Conservation (phyloP, 2,329 filamentous ascomycete species). For the Colletotrichum lupini region DNA sequence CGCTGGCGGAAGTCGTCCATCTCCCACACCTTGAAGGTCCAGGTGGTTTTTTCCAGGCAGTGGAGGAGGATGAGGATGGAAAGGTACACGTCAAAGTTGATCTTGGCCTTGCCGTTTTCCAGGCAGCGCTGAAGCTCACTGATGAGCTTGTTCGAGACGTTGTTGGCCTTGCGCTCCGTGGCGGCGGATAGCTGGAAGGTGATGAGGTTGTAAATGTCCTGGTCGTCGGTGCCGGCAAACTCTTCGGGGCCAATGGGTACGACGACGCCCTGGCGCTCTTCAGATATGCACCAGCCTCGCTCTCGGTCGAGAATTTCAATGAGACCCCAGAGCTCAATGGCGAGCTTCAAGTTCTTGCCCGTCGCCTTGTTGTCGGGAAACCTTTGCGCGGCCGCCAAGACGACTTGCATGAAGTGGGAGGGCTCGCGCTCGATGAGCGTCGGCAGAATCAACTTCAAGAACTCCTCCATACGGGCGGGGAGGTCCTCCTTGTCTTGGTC, state of each 20-base stretch:
- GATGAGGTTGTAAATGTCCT: conserved; percentile 70
- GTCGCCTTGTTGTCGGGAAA: conserved; percentile 57
- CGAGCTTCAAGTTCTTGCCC: conserved; percentile 67
- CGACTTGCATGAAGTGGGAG: conserved; percentile 69
- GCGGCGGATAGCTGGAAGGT: conserved; percentile 73
- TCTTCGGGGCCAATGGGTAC: conserved; percentile 61
- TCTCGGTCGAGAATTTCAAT: conserved; percentile 75
- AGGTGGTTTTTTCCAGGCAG: conserved; percentile 75
- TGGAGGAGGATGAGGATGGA: conserved; percentile 72
- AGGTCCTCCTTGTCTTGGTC: conserved; percentile 72
- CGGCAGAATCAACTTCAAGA: conserved; percentile 68
- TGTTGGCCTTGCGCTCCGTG: conserved; percentile 71
- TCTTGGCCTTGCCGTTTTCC: conserved; percentile 69
- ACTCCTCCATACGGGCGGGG: conserved; percentile 67
- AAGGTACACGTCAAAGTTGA: conserved; percentile 71
- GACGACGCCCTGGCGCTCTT: conserved; percentile 55
- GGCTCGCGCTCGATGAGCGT: conserved; percentile 69
- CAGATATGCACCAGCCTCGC: conserved; percentile 68
- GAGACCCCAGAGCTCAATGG: conserved; percentile 72
- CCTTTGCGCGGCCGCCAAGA: conserved; percentile 64
- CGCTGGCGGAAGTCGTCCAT: conserved; percentile 67
- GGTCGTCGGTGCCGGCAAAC: conserved; percentile 57
- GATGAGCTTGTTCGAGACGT: conserved; percentile 67
- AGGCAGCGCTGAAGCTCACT: conserved; percentile 70
- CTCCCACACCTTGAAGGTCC: conserved; percentile 76